Percentiles rank a stretch among this genome's conserved stretches.
Conservation (phyloP, 306 rosid species). For the Rosa lucieae region DNA sequence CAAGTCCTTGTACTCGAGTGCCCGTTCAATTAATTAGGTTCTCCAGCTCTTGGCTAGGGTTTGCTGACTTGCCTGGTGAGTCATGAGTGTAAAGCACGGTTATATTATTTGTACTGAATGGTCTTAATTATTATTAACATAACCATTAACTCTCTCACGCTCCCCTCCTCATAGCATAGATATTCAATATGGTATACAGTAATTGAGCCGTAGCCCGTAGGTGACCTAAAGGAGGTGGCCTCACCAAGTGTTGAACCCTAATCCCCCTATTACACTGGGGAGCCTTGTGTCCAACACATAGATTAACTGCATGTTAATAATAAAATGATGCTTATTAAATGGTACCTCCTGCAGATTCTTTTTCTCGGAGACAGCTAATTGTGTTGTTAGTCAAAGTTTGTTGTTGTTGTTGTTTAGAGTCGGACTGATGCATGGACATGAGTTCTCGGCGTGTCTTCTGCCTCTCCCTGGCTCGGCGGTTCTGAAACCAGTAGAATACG, state of each 20-base stretch:
- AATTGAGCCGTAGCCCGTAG: neutral
- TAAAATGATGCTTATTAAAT: neutral
- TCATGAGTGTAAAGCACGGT: neutral
- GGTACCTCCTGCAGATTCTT: slow-evolving; percentile 9
- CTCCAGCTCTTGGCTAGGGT: neutral
- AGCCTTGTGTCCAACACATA: neutral
- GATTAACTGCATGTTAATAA: neutral
- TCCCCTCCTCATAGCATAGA: neutral
- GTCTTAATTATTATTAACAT: neutral
- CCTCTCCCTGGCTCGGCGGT: slow-evolving; percentile 78
- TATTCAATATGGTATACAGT: neutral
- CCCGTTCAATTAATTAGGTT: too few relatives aligned
- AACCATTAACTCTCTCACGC: neutral
- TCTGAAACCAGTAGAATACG: slow-evolving; percentile 83
- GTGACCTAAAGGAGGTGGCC: neutral
- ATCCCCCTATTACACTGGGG: neutral
- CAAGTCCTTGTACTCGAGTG: neutral
- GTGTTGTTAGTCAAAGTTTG: neutral
- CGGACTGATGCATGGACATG: slow-evolving; percentile 20
- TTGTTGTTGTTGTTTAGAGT: neutral
- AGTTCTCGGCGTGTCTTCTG: slow-evolving; percentile 53
- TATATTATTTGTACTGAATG: too few relatives aligned
- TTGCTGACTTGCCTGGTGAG: neutral
- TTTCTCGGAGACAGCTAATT: neutral
- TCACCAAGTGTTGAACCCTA: neutral